Evolutionary conservation across 1,139 yeast genomes (phyloP).

Genomic region (Debaryomyces singareniensis): DNA sequence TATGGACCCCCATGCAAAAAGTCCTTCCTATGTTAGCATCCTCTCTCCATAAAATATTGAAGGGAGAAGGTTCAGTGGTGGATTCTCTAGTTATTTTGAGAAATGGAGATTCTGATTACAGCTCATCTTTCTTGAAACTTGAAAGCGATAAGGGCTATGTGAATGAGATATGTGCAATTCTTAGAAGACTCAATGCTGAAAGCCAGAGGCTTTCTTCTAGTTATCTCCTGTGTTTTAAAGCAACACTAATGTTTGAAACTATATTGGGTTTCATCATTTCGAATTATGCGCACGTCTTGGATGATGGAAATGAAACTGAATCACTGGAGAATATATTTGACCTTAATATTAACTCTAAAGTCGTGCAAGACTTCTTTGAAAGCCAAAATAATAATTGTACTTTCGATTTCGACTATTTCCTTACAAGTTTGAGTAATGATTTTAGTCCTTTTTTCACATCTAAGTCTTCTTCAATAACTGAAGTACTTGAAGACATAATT

Average conservation of each 20-base stretch:
- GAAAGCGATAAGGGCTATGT: background rate
- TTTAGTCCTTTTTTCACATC: background rate
- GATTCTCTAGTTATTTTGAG: background rate
- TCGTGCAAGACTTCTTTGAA: constrained; percentile 1
- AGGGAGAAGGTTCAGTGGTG: background rate
- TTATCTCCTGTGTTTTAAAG: background rate
- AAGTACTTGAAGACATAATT: no score
- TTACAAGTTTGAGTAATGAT: background rate
- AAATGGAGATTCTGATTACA: background rate
- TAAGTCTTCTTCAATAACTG: no score
- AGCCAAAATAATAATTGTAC: background rate
- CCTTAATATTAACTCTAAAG: background rate
- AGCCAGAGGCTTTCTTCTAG: background rate
- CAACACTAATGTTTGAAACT: background rate
- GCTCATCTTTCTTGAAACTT: background rate
- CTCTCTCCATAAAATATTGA: background rate
- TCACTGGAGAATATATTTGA: background rate
- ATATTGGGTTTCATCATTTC: background rate
- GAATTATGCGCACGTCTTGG: background rate
- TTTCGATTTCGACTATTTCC: constrained; percentile 1
- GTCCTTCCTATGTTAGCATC: background rate
- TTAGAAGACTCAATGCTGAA: background rate
- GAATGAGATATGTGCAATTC: background rate
- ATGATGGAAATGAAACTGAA: no score
- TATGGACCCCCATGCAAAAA: constrained; percentile 2